Evolutionary conservation across 208 protist species (phyloP), one percentile per base, ranked within the genome.

Genomic region (Acanthamoeba sp.): DNA sequence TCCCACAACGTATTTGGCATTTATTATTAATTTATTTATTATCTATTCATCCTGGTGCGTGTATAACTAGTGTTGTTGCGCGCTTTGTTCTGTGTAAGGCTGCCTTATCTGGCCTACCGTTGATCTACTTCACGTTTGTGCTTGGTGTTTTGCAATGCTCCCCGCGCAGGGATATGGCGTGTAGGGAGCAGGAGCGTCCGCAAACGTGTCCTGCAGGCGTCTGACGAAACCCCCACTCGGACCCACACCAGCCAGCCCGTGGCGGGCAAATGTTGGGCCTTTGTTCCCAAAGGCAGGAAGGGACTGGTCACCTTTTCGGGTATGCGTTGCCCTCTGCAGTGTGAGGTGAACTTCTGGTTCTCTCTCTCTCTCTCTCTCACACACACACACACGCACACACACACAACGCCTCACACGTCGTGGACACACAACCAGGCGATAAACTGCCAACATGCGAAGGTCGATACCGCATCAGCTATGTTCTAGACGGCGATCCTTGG

Each of bases 241-340:
- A 27, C 52, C 16, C 89, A 93, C 32, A 34, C 16, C 38, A 80
- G 89, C 45, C 89, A 55, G 45, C 89, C 89, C n/a, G 45, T 93
- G 64, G 45, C 34, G 66, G 89, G 69, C 89, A 93, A 93, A 29
- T 93, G 66, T 34, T 93, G 89, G 89, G 45, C 42, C 22, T 93
- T 93, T 38, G 89, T 93, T 6, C 89, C 89, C 34, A 93, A 80
- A 32, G 89, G 89, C 59, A 93, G 38, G 34, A 93, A 93, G 34
- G 89, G 89, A 12, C 50, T 80, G 29, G 18, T 93, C n/a, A 80
- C 64, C 6, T 93, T 93, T 18, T 80, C 89, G 24, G 84, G 84
- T 91, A 69, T 29, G 24, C 55, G 12, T 40, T 69, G 80, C 80
- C 34, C 42, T 42, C 71, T 80, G n/a, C n/a, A n/a, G n/a, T 34